Percentiles rank a stretch among this genome's conserved stretches.
Evolutionary conservation across 257 asterid genomes (phyloP).

Genomic region (Nicotiana undulata): DNA sequence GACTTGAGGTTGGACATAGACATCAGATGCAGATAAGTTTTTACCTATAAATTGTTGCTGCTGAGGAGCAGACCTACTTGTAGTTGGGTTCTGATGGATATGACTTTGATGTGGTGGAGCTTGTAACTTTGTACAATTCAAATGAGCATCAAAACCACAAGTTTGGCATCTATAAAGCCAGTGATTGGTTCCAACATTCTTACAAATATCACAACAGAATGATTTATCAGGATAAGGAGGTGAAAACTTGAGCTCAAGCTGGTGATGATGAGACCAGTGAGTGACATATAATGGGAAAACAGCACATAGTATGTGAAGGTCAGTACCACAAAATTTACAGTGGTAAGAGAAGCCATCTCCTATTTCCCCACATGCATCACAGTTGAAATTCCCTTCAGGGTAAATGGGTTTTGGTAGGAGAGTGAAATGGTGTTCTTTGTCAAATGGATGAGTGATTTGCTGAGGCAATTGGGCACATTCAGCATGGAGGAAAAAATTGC

Average conservation of each 20-base stretch:
- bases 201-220: constrained; percentile 43
- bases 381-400: constrained; percentile 25
- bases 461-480: constrained; percentile 48
- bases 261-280: constrained; percentile 28
- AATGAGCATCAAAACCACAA: constrained; percentile 54
- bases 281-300: constrained; percentile 26
- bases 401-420: constrained; percentile 38
- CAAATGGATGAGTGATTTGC: constrained; percentile 46
- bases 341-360: constrained; percentile 39
- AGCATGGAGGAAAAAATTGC: constrained; percentile 45
- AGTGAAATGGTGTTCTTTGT: constrained; percentile 26
- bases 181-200: constrained; percentile 18
- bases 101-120: background rate
- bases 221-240: constrained; percentile 28
- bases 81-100: background rate
- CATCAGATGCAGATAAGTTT: background rate
- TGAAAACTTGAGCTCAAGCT: constrained; percentile 31
- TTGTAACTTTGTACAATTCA: constrained; percentile 34
- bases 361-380: constrained; percentile 40
- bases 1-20: background rate
- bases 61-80: constrained; percentile 15
- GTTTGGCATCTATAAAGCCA: constrained; percentile 51
- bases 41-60: background rate
- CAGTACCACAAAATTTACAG: constrained; percentile 46
- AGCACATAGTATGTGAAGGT: constrained; percentile 46